Evolutionary conservation across 2,329 filamentous ascomycete species (phyloP).

Genomic region (Magnaporthiopsis rhizophila): DNA sequence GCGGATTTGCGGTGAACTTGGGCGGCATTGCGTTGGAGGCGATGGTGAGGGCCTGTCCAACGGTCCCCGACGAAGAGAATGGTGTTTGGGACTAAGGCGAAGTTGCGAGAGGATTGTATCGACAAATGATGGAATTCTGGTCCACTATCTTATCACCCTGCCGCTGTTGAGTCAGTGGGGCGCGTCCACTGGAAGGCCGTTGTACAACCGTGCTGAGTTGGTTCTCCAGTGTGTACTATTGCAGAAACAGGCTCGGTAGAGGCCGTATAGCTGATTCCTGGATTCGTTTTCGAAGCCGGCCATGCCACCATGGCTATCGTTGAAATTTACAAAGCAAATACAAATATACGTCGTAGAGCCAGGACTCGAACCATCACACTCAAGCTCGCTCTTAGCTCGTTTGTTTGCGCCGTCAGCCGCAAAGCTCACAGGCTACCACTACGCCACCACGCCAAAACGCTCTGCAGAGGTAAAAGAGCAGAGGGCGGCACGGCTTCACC

Average conservation of each 20-base stretch:
- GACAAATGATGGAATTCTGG: neutral
- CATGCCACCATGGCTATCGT: no score
- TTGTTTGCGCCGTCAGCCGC: neutral
- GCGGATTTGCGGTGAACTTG: slow-evolving; percentile 89
- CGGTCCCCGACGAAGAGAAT: neutral
- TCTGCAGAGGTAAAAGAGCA: neutral
- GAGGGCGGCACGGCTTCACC: neutral
- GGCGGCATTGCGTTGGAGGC: slow-evolving; percentile 44
- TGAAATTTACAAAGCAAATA: neutral
- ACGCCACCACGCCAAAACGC: neutral
- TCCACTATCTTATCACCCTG: neutral
- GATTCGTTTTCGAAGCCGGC: no score
- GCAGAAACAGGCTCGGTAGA: no score
- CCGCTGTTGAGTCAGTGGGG: neutral
- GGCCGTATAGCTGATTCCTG: no score
- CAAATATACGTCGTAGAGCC: neutral
- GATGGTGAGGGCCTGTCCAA: neutral
- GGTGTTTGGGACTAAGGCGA: neutral
- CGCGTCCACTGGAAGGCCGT: no score
- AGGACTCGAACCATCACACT: neutral
- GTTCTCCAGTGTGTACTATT: neutral
- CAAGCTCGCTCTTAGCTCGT: neutral
- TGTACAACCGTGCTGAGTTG: neutral
- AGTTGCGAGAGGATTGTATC: no score
- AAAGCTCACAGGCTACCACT: neutral